These are phyloP conservation scores for Macrolepiota albuminosa DNA, from an alignment of 768 basidiomycete genomes.

Conservation along the genomic window DNA sequence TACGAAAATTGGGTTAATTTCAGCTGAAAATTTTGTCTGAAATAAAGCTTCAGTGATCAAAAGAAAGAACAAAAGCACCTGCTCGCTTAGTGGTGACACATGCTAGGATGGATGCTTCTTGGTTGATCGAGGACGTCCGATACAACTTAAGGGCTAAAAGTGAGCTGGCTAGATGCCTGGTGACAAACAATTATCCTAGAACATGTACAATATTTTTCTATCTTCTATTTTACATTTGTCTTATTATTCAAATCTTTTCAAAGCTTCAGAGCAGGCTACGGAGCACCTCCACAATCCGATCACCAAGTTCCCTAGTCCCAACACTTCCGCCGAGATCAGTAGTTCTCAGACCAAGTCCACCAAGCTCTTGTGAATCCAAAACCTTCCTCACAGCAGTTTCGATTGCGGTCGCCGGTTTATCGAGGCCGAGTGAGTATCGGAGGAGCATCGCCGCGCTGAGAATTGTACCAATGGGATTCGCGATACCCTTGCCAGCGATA, in stretches of 20 bases:
- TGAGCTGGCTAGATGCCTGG: neutral
- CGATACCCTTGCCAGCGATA: slow-evolving; percentile 90
- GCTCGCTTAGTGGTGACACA: neutral
- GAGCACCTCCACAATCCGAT: slow-evolving; percentile 73
- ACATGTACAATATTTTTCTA: neutral
- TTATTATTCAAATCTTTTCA: neutral
- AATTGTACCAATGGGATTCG: slow-evolving; percentile 94
- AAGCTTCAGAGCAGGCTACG: slow-evolving; percentile 44
- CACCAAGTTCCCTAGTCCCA: slow-evolving; percentile 77
- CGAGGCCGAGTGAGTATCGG: slow-evolving; percentile 90
- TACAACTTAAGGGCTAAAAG: neutral
- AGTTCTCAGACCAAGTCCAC: slow-evolving; percentile 78
- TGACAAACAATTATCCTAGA: neutral
- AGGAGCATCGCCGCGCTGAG: slow-evolving; percentile 91
- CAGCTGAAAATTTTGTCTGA: neutral
- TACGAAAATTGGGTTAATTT: neutral
- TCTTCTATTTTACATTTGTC: neutral
- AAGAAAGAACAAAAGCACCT: neutral
- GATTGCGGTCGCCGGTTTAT: slow-evolving; percentile 77
- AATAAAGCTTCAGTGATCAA: neutral
- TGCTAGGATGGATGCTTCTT: neutral
- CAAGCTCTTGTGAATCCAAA: slow-evolving; percentile 62
- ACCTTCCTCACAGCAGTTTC: slow-evolving; percentile 90
- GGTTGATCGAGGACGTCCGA: neutral
- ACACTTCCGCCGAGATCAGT: slow-evolving; percentile 82